phyloP scores from a whole-genome alignment of 441 rosid genomes.

The Euphorbia celastroides region DNA sequence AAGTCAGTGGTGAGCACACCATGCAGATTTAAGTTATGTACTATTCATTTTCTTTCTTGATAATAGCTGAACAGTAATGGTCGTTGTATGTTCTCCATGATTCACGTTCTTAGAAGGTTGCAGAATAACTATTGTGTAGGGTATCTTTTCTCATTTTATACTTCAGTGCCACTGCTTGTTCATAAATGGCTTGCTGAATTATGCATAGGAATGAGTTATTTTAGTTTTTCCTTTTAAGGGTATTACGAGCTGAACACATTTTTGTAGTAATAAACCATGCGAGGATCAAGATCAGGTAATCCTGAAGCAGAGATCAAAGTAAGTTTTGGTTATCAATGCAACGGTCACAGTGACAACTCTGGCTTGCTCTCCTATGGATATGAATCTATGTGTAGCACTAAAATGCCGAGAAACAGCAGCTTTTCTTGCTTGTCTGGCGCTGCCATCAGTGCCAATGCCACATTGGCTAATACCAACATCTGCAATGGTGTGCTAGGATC shows the following conservation, averaged over 20 bases:
- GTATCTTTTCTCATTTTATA: not conserved
- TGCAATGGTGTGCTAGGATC: conserved; percentile 82
- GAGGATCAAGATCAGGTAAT: conserved; percentile 31
- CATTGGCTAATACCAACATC: conserved; percentile 88
- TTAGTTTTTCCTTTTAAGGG: not conserved
- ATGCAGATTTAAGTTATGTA: not conserved
- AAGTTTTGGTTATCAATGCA: conserved; percentile 89
- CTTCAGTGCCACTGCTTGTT: not conserved
- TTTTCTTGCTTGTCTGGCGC: conserved; percentile 94
- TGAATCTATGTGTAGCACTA: conserved; percentile 33
- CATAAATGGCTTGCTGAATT: not conserved
- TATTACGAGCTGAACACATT: conserved; percentile 5
- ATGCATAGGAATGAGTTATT: not conserved
- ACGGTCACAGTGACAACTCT: conserved; percentile 22
- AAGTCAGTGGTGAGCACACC: not conserved
- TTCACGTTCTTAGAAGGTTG: not conserved
- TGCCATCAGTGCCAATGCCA: conserved; percentile 87
- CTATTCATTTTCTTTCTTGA: not conserved
- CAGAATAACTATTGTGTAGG: not conserved
- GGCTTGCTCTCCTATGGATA: conserved; percentile 29
- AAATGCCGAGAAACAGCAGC: conserved; percentile 50
- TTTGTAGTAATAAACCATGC: conserved; percentile 43
- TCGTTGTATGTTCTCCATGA: not conserved
- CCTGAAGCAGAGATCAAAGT: conserved; percentile 68
- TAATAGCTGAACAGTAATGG: not conserved